These are phyloP conservation scores for Aspergillus oerlinghausenensis DNA, from an alignment of 2,329 filamentous ascomycete species.

Conservation along the genomic window DNA sequence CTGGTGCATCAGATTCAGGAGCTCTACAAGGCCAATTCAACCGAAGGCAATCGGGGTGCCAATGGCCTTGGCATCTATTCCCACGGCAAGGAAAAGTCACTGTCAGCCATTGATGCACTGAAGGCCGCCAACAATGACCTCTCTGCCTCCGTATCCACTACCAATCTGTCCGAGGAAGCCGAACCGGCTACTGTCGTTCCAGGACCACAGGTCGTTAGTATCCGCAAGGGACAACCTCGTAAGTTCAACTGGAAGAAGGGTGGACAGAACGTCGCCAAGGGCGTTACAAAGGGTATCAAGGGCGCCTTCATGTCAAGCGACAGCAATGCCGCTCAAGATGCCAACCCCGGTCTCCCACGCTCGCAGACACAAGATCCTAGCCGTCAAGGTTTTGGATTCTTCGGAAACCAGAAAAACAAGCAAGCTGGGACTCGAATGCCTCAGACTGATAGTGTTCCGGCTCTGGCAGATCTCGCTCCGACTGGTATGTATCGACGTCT, in stretches of 20 bases:
- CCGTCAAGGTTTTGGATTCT: conserved; percentile 67
- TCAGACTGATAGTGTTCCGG: conserved; percentile 41
- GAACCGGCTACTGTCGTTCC: conserved; percentile 57
- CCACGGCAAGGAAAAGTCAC: conserved; percentile 49
- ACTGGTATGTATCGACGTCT: conserved; percentile 31
- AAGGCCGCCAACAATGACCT: conserved; percentile 47
- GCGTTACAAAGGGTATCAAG: conserved; percentile 89
- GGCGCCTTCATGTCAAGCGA: conserved; percentile 76
- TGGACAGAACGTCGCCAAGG: conserved; percentile 87
- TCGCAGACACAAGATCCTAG: conserved; percentile 41
- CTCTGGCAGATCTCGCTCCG: conserved; percentile 33
- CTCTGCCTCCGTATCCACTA: conserved; percentile 54
- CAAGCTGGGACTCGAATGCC: conserved; percentile 38
- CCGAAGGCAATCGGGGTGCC: conserved; percentile 27
- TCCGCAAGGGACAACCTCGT: conserved; percentile 87
- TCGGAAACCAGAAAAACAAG: conserved; percentile 49
- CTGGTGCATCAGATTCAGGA: conserved; percentile 91
- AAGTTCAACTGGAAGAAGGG: conserved; percentile 99
- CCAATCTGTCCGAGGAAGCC: conserved; percentile 58
- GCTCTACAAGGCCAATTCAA: conserved; percentile 70
- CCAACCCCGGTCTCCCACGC: conserved; percentile 27
- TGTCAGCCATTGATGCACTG: conserved; percentile 40
- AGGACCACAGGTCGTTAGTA: conserved; percentile 90
- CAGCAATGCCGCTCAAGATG: conserved; percentile 41
- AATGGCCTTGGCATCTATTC: conserved; percentile 62